Conservation (phyloP, 228 moss, liverwort and hornwort genomes). For the Sphagnum fallax region DNA sequence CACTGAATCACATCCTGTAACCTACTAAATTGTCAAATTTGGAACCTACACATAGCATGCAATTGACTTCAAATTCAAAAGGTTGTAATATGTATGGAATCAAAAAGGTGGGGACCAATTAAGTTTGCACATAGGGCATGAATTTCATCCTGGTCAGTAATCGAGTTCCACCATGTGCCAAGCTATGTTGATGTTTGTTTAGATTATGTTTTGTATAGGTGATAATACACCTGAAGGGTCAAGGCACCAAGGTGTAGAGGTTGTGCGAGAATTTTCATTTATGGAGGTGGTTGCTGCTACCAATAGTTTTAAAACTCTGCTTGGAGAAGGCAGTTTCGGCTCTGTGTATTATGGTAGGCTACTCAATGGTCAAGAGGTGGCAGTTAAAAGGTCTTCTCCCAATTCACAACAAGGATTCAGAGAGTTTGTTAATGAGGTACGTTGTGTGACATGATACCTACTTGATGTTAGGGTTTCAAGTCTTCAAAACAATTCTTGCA, state of each 20-base stretch:
- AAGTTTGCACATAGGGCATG: too few species aligned
- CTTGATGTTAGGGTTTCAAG: too few species aligned
- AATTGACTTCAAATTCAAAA: too few species aligned
- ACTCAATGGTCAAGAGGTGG: slow-evolving; percentile 13
- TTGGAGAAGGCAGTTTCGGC: slow-evolving; percentile 37
- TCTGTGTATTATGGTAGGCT: slow-evolving; percentile 26
- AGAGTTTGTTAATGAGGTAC: slow-evolving; percentile 17
- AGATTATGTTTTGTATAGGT: slow-evolving; percentile 9
- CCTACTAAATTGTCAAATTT: too few species aligned
- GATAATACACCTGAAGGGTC: slow-evolving; percentile 14
- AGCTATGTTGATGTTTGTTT: too few species aligned
- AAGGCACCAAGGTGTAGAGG: slow-evolving; percentile 2
- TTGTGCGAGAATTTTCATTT: slow-evolving; percentile 3
- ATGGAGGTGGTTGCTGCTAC: slow-evolving; percentile 18
- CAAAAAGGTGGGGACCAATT: too few species aligned
- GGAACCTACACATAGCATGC: too few species aligned
- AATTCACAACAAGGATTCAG: slow-evolving; percentile 15
- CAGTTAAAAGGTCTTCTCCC: slow-evolving; percentile 24
- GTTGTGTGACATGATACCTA: neutral
- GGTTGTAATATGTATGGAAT: too few species aligned
- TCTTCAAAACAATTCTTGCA: too few species aligned
- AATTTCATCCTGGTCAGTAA: too few species aligned
- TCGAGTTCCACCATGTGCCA: too few species aligned
- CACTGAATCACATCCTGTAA: too few species aligned
- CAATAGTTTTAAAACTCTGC: slow-evolving; percentile 17